Percentiles rank a stretch among this genome's conserved stretches.
These are phyloP conservation scores for Phaeotremella fagi DNA, from an alignment of 768 basidiomycete genomes.

Conservation along the genomic window DNA sequence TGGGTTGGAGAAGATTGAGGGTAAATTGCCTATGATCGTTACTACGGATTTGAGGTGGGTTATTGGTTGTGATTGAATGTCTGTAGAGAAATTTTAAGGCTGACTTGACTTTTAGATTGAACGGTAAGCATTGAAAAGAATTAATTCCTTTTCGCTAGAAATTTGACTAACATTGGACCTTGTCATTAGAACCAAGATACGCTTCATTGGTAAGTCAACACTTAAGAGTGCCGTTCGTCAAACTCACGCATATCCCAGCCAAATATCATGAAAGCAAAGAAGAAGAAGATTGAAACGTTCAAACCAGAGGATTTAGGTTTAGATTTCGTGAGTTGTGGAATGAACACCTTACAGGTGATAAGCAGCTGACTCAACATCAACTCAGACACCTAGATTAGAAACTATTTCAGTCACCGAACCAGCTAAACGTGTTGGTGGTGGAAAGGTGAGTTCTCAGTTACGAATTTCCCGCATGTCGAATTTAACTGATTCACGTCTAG, in stretches of 20 bases:
- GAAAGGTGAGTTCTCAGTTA: conserved; percentile 58
- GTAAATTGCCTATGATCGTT: conserved; percentile 73
- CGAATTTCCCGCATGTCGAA: neutral
- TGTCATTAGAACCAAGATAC: conserved; percentile 75
- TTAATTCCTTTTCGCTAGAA: conserved; percentile 5
- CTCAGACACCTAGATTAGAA: conserved; percentile 66
- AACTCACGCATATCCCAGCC: no score
- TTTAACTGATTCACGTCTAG: conserved; percentile 50
- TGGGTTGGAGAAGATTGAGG: conserved; percentile 75
- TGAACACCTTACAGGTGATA: neutral
- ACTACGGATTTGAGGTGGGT: conserved; percentile 87
- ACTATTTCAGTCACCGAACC: conserved; percentile 85
- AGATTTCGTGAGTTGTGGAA: conserved; percentile 55
- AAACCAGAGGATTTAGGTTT: conserved; percentile 72
- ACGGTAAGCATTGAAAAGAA: conserved; percentile 55
- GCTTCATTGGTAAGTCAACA: conserved; percentile 62
- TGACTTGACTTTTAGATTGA: conserved; percentile 54
- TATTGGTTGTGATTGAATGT: neutral
- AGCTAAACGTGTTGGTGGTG: conserved; percentile 81
- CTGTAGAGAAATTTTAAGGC: neutral
- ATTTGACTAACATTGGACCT: neutral
- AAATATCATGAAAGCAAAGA: conserved; percentile 68
- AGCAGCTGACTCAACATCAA: no score
- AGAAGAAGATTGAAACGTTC: conserved; percentile 86
- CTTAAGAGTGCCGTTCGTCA: neutral